Evolutionary conservation across 1,284 basidiomycete genomes (phyloP).

Genomic region (Coniferiporia sulphurascens): DNA sequence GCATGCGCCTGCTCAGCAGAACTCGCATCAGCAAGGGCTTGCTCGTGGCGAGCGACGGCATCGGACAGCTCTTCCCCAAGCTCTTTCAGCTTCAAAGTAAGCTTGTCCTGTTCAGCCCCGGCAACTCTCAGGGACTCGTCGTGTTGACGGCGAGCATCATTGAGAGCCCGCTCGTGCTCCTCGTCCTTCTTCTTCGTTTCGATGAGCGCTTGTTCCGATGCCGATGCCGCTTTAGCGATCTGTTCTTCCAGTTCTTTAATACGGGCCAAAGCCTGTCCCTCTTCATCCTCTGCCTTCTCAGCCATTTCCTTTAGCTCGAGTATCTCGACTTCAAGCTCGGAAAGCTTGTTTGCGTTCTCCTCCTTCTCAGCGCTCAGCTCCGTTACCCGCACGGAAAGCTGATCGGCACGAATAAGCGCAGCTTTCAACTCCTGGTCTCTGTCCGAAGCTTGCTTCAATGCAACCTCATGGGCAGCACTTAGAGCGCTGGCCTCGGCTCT

Average conservation of each 20-base stretch:
- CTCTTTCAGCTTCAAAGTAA: conserved; percentile 41
- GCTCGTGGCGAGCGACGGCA: conserved; percentile 43
- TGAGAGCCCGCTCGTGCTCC: conserved; percentile 38
- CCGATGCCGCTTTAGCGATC: conserved; percentile 41
- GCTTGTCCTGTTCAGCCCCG: conserved; percentile 40
- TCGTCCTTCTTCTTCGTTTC: conserved; percentile 48
- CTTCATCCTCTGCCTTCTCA: conserved; percentile 60
- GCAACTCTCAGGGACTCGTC: conserved; percentile 41
- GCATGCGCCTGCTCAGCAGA: conserved; percentile 43
- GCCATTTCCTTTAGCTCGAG: conserved; percentile 71
- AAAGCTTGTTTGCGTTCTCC: conserved; percentile 69
- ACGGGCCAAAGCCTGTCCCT: conserved; percentile 39
- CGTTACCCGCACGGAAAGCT: conserved; percentile 48
- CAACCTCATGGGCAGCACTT: conserved; percentile 44
- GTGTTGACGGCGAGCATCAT: conserved; percentile 41
- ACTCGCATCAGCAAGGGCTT: conserved; percentile 40
- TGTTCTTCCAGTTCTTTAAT: conserved; percentile 52
- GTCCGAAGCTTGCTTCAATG: conserved; percentile 41
- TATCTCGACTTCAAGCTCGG: conserved; percentile 74
- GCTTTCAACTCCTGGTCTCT: conserved; percentile 43
- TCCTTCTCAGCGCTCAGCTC: conserved; percentile 64
- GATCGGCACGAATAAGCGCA: conserved; percentile 39
- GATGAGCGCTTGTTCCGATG: conserved; percentile 46
- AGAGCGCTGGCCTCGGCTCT: conserved; percentile 49
- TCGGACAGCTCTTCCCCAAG: conserved; percentile 43